These are phyloP conservation scores for Botryotinia globosa DNA, from an alignment of 2,329 filamentous ascomycete species.

Conservation along the genomic window DNA sequence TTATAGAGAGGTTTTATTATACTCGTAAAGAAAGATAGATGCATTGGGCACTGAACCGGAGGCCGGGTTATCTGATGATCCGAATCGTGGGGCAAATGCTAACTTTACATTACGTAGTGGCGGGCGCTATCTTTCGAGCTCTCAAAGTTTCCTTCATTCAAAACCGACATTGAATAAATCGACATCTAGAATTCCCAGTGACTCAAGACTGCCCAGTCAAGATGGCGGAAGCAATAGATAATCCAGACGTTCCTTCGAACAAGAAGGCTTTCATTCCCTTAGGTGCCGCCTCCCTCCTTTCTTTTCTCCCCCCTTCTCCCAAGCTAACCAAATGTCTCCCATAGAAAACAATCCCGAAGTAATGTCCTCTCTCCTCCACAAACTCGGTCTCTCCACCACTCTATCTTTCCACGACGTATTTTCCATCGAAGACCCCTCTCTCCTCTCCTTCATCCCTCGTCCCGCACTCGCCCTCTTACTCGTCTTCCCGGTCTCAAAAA, in stretches of 20 bases:
- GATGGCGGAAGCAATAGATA: slow-evolving; percentile 23
- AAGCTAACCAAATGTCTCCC: slow-evolving; percentile 30
- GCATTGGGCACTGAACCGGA: background rate
- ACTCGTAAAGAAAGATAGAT: too few relatives aligned
- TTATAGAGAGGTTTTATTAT: too few relatives aligned
- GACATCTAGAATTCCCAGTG: background rate
- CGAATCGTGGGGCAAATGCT: background rate
- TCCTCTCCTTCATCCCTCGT: slow-evolving; percentile 85
- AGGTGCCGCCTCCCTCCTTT: slow-evolving; percentile 26
- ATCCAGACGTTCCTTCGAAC: slow-evolving; percentile 36
- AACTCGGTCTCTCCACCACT: slow-evolving; percentile 73
- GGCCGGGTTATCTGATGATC: background rate
- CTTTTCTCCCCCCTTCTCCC: background rate
- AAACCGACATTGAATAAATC: background rate
- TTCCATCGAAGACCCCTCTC: slow-evolving; percentile 81
- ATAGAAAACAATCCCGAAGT: slow-evolving; percentile 79
- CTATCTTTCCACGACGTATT: slow-evolving; percentile 90
- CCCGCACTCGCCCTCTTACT: slow-evolving; percentile 87
- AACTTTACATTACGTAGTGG: background rate
- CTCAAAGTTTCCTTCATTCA: background rate
- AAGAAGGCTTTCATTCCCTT: slow-evolving; percentile 38
- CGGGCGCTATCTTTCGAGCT: background rate
- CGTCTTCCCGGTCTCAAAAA: slow-evolving; percentile 81
- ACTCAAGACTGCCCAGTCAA: background rate
- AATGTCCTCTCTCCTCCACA: slow-evolving; percentile 79